Base-by-base conservation (phyloP, 805 yeast genomes). In the Kodamaea nitidulidarum region DNA sequence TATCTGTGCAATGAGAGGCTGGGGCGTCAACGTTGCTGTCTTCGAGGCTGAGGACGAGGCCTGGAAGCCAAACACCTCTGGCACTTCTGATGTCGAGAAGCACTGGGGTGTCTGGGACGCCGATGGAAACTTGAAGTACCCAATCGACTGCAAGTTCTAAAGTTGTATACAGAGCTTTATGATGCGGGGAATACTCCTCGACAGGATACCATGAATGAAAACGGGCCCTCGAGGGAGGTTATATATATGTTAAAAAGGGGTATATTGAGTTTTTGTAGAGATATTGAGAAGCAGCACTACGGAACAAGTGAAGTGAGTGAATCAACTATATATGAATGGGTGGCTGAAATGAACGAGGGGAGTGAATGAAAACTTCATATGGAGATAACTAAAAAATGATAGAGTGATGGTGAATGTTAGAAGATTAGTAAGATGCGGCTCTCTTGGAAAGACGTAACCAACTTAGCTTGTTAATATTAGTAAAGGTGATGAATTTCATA, bases 11-110 rank as follows among this genome's bases (percentile, higher is more conserved):
- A 80, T 90, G 60, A 84, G 96, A 74, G 95, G 82, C 42, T 88
- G 96, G 95, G 97, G 97, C 63, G 71, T 91, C 57, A 87, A 91
- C 64, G 91, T 90, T 37, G 79, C 87, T 58, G 91, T 80, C 28
- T 91, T 91, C 59, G 98, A 91, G 76, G 96, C 96, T 33, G 84
- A 83, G 53, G 98, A 91, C 63, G 98, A 91, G 75, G 75, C 84
- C 46, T 91, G 97, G 96, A 91, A 91, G 75, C 96, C 96, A 54
- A 78, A 78, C 61, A 80, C 95, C 43, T 82, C 93, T 42, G 95
- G 90, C 53, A 80, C 88, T 45, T 68, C 81, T 47, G 84, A 78
- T 55, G 96, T 87, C 49, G 98, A 91, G 75, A 80, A 84, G 63
- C 80, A 88, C 75, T 91, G 96, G 96, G 98, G 98, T 73, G 84